Evolutionary conservation across 352 stramenopile species (phyloP).

Genomic region (Hyaloperonospora arabidopsidis): DNA sequence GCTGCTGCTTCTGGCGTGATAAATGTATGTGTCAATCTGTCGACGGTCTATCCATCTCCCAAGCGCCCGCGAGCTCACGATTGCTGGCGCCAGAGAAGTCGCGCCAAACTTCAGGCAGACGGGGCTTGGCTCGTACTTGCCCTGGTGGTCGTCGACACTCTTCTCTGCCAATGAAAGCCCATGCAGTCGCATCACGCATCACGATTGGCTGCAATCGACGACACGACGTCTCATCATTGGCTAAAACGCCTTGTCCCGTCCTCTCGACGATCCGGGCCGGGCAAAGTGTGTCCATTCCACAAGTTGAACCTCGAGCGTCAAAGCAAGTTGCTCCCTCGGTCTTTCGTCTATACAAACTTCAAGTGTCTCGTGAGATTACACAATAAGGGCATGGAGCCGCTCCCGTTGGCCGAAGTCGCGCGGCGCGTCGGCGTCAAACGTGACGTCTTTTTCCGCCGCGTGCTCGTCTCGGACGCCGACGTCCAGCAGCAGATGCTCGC

Average conservation of each 20-base stretch:
- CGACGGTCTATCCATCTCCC: constrained; percentile 5
- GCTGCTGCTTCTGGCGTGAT: constrained; percentile 1
- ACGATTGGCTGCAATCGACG: constrained; percentile 15
- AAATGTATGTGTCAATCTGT: background rate
- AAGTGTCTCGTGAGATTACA: constrained; percentile 16
- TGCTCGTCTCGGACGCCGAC: constrained; percentile 53
- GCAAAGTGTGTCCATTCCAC: constrained; percentile 35
- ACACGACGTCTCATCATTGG: constrained; percentile 16
- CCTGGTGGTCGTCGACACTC: constrained; percentile 6
- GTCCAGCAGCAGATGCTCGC: constrained; percentile 57
- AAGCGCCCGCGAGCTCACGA: constrained; percentile 18
- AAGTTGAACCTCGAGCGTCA: constrained; percentile 29
- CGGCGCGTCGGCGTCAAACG: constrained; percentile 57
- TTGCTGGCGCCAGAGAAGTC: constrained; percentile 17
- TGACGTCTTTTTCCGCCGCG: constrained; percentile 74
- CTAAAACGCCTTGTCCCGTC: background rate
- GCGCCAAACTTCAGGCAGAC: constrained; percentile 25
- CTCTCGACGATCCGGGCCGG: constrained; percentile 14
- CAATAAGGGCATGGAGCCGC: constrained; percentile 18
- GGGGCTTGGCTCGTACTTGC: constrained; percentile 9
- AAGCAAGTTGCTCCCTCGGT: background rate
- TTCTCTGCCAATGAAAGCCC: constrained; percentile 11
- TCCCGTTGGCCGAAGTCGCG: constrained; percentile 37
- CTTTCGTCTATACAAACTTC: constrained; percentile 22
- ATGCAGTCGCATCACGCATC: background rate